These are phyloP conservation scores for Peronospora farinosa DNA, from an alignment of 352 stramenopile species.

Conservation along the genomic window DNA sequence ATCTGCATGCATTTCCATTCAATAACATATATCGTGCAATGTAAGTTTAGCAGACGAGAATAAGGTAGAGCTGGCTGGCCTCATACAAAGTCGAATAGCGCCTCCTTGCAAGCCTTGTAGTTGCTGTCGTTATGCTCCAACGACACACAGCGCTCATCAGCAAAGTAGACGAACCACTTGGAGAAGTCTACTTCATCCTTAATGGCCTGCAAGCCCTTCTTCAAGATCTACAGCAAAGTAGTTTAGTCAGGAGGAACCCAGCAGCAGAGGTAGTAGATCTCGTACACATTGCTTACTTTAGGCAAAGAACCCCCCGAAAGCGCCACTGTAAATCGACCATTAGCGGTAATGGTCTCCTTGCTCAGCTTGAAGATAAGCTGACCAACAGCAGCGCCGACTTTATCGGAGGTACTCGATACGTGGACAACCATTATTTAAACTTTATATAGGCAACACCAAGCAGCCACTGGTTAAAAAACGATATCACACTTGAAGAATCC, in stretches of 20 bases:
- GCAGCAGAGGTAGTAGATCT: background rate
- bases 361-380: slow-evolving; percentile 60
- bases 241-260: background rate
- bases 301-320: slow-evolving; percentile 85
- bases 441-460: background rate
- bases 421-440: slow-evolving; percentile 40
- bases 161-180: slow-evolving; percentile 97
- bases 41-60: background rate
- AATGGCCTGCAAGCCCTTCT: slow-evolving; percentile 72
- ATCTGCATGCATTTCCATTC: slow-evolving; percentile 12
- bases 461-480: slow-evolving; percentile 19
- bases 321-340: slow-evolving; percentile 74
- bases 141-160: slow-evolving; percentile 95
- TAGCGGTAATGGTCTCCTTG: slow-evolving; percentile 48
- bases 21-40: background rate
- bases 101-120: slow-evolving; percentile 87
- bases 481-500: slow-evolving; percentile 1
- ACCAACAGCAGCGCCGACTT: slow-evolving; percentile 56
- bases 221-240: slow-evolving; percentile 48
- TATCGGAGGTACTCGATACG: slow-evolving; percentile 47
- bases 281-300: slow-evolving; percentile 32
- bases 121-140: slow-evolving; percentile 93
- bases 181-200: slow-evolving; percentile 86
- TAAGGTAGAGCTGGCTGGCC: background rate
- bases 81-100: slow-evolving; percentile 83